These are phyloP conservation scores for Lycium ferocissimum DNA, from an alignment of 257 asterid species.

Conservation along the genomic window DNA sequence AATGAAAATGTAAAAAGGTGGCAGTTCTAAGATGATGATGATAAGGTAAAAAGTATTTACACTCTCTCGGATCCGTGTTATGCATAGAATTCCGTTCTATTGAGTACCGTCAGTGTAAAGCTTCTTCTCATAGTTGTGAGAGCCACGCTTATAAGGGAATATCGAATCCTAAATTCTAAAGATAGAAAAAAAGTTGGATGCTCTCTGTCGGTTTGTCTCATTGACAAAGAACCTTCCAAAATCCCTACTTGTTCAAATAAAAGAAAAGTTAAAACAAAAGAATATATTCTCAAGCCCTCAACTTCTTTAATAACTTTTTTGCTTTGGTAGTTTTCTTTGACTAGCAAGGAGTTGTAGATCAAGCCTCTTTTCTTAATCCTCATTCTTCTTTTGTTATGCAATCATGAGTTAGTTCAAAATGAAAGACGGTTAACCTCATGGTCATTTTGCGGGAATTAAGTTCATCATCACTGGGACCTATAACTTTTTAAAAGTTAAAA, in stretches of 20 bases:
- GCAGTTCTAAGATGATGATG: background rate
- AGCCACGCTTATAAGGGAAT: constrained; percentile 27
- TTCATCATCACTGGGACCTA: background rate
- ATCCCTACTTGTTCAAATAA: background rate
- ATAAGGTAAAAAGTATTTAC: background rate
- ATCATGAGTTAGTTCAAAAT: background rate
- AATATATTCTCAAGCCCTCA: constrained; percentile 7
- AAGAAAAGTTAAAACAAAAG: background rate
- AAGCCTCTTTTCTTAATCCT: background rate
- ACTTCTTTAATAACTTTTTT: constrained; percentile 8
- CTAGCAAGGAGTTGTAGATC: background rate
- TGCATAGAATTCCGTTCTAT: constrained; percentile 27
- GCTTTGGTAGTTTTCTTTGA: constrained; percentile 20
- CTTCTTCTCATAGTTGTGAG: constrained; percentile 22
- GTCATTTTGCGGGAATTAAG: background rate
- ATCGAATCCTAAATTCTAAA: constrained; percentile 26
- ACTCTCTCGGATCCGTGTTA: background rate
- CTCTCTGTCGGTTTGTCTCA: constrained; percentile 30
- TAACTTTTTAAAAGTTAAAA: background rate
- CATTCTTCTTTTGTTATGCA: background rate
- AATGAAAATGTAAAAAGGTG: constrained; percentile 16
- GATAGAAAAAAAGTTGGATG: constrained; percentile 22
- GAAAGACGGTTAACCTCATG: background rate
- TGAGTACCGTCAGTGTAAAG: constrained; percentile 27
- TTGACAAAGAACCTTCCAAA: constrained; percentile 25